These are phyloP conservation scores for Pestalotiopsis sp. DNA, from an alignment of 2,329 filamentous ascomycete species.

Conservation along the genomic window DNA sequence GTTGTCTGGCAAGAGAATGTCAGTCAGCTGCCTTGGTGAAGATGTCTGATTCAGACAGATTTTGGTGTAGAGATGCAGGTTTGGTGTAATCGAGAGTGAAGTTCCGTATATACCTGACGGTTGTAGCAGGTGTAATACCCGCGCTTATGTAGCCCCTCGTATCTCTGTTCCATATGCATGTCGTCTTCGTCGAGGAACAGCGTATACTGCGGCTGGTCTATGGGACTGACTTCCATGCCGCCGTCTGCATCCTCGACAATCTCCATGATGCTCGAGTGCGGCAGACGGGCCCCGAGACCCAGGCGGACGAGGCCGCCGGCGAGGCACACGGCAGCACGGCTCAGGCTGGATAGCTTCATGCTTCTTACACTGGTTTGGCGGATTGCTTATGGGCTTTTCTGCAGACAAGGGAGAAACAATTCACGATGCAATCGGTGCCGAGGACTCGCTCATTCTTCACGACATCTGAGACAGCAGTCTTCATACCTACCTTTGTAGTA, in stretches of 20 bases:
- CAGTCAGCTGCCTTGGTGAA: not conserved
- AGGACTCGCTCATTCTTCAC: not conserved
- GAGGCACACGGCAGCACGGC: not conserved
- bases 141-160: slow-evolving; percentile 6
- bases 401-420: not conserved
- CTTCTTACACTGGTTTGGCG: no score
- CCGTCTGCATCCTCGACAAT: not conserved
- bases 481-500: not conserved
- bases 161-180: not conserved
- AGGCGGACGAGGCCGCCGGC: not conserved
- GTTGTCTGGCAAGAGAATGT: not conserved
- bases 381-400: not conserved
- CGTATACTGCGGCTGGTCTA: not conserved
- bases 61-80: no score
- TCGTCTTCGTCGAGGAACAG: slow-evolving; percentile 4
- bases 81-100: not conserved
- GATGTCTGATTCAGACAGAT: no score
- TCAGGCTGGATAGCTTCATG: not conserved
- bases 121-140: slow-evolving; percentile 16
- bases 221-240: not conserved
- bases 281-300: not conserved
- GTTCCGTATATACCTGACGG: not conserved
- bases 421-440: not conserved
- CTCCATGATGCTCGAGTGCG: not conserved
- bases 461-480: not conserved